A percentile compares a stretch with the other conserved stretches of the same genome.
Conservation (phyloP, 2,329 filamentous ascomycete species). For the Dactylellina haptotyla region DNA sequence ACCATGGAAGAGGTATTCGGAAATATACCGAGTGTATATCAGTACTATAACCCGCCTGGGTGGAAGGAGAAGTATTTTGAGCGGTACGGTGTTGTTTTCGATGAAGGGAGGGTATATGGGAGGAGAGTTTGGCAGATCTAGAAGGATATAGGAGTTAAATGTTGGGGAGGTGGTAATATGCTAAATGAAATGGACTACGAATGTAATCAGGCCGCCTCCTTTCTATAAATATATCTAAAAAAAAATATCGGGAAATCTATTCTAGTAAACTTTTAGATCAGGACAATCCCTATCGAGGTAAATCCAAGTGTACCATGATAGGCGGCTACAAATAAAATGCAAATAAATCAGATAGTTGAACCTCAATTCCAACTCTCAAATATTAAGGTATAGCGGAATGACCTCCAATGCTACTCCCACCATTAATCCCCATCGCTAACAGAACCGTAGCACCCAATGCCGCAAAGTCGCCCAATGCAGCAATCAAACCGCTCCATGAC, state of each 20-base stretch:
- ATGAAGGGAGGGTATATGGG: not conserved
- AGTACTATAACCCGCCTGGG: not conserved
- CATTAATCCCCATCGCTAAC: slow-evolving; percentile 3
- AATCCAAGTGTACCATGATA: too few relatives aligned
- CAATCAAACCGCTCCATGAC: not conserved
- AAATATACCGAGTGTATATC: not conserved
- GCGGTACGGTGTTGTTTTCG: not conserved
- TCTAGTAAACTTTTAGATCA: too few relatives aligned
- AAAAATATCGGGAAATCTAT: too few relatives aligned
- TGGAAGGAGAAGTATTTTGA: not conserved
- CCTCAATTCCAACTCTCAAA: too few relatives aligned
- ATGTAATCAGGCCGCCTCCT: too few relatives aligned
- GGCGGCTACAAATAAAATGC: too few relatives aligned
- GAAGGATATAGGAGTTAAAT: not conserved
- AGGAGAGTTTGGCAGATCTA: not conserved
- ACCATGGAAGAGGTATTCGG: not conserved
- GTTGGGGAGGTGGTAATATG: not conserved
- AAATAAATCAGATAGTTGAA: too few relatives aligned
- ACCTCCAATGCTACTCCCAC: not conserved
- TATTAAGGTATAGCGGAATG: too few relatives aligned
- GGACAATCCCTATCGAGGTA: too few relatives aligned
- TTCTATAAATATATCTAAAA: too few relatives aligned
- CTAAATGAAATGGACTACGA: too few relatives aligned
- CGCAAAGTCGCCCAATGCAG: slow-evolving; percentile 2
- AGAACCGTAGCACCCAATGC: not conserved